Percentiles rank a stretch among this genome's conserved stretches.
Conservation (phyloP, 2,329 filamentous ascomycete genomes). For the Botryotinia calthae region DNA sequence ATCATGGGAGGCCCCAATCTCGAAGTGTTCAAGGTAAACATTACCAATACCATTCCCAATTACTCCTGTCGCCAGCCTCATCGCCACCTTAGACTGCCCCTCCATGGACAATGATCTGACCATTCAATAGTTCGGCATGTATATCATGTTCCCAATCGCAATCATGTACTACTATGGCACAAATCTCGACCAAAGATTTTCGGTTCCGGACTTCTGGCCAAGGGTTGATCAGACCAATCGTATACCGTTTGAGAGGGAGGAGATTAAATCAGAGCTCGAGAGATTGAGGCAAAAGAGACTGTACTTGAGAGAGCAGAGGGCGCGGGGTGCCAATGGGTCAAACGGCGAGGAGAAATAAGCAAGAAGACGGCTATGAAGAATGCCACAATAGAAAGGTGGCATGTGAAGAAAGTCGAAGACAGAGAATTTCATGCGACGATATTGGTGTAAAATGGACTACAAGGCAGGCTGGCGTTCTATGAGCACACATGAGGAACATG, state of each 20-base stretch:
- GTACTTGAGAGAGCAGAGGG: conserved; percentile 39
- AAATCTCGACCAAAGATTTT: conserved; percentile 90
- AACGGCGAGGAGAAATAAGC: conserved; percentile 18
- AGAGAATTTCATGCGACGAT: background rate
- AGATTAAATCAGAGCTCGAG: conserved; percentile 70
- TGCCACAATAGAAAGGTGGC: background rate
- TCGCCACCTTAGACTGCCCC: conserved; percentile 24
- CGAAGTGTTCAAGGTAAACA: conserved; percentile 84
- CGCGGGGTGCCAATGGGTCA: conserved; percentile 30
- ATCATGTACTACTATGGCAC: conserved; percentile 99
- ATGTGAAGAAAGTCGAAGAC: background rate
- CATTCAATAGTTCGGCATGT: conserved; percentile 80
- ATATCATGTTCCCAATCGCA: conserved; percentile 97
- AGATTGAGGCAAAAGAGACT: conserved; percentile 35
- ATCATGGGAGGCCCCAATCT: conserved; percentile 82
- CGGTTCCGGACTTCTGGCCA: conserved; percentile 91
- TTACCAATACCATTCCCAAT: conserved; percentile 13
- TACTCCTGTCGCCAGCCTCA: conserved; percentile 8
- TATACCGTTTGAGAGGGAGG: conserved; percentile 73
- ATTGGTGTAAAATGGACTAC: conserved; percentile 2
- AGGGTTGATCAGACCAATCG: conserved; percentile 73
- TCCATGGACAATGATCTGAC: conserved; percentile 12
- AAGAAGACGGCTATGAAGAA: background rate
- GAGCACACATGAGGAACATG: background rate
- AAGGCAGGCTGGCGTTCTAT: conserved; percentile 7